A percentile compares a stretch with the other conserved stretches of the same genome.
Conservation (phyloP, 305 asterid species). For the Ruellia speciosa region DNA sequence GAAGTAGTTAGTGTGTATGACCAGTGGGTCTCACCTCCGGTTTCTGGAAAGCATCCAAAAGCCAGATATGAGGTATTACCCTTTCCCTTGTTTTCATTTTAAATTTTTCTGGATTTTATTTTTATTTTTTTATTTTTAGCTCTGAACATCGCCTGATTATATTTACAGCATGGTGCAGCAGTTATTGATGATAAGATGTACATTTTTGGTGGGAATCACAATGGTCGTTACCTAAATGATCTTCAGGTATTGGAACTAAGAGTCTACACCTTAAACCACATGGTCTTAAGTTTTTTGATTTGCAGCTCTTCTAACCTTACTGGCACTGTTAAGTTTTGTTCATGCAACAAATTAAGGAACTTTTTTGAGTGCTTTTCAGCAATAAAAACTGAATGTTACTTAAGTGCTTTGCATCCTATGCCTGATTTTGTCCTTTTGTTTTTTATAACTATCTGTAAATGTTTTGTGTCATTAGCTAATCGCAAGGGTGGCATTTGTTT, state of each 20-base stretch:
- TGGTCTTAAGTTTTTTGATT: background rate
- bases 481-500: background rate
- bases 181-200: conserved; percentile 85
- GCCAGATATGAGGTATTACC: conserved; percentile 71
- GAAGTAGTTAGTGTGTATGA: conserved; percentile 67
- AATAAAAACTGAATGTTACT: background rate
- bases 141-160: conserved; percentile 15
- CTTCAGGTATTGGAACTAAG: conserved; percentile 55
- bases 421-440: background rate
- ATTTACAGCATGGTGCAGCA: conserved; percentile 89
- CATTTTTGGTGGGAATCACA: conserved; percentile 91
- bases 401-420: background rate
- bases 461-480: background rate
- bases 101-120: conserved; percentile 9
- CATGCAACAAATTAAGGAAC: no score
- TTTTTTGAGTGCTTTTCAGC: no score
- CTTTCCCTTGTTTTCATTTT: background rate
- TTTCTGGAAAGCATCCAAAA: conserved; percentile 71
- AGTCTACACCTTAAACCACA: background rate
- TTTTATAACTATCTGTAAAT: background rate
- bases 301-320: background rate
- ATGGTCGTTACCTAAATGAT: conserved; percentile 90
- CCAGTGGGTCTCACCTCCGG: conserved; percentile 82
- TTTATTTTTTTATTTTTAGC: conserved; percentile 1
- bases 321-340: no score